A percentile compares a stretch with the other conserved stretches of the same genome.
Conservation (phyloP, 306 rosid genomes). For the Dalbergia cochinchinensis region DNA sequence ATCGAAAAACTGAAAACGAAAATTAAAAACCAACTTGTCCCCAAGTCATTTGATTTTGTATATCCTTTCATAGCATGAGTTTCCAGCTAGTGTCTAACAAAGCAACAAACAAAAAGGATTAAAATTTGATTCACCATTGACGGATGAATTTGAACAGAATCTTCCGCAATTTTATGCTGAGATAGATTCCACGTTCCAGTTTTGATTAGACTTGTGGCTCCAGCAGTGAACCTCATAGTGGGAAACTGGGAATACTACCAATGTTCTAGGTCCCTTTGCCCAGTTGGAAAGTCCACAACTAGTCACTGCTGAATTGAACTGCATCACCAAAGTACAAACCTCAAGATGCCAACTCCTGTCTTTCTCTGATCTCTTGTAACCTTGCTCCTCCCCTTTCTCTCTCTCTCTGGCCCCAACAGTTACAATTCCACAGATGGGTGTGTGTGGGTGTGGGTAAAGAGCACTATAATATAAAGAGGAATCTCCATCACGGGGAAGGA, state of each 20-base stretch:
- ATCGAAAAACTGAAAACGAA: too few relatives aligned
- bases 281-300: slow-evolving; percentile 32
- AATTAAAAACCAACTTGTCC: too few relatives aligned
- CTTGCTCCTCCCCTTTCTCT: slow-evolving; percentile 20
- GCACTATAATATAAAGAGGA: slow-evolving; percentile 14
- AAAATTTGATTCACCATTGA: slow-evolving; percentile 19
- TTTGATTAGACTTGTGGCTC: neutral
- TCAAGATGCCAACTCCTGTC: slow-evolving; percentile 44
- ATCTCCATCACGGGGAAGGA: slow-evolving; percentile 27
- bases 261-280: slow-evolving; percentile 27
- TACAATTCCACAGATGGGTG: slow-evolving; percentile 5
- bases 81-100: slow-evolving; percentile 11
- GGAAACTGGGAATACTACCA: slow-evolving; percentile 4
- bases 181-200: slow-evolving; percentile 2
- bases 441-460: slow-evolving; percentile 6
- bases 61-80: neutral
- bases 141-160: neutral
- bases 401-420: neutral
- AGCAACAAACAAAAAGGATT: neutral
- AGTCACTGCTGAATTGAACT: neutral
- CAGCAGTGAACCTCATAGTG: neutral
- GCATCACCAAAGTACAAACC: slow-evolving; percentile 25
- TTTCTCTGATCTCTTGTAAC: neutral
- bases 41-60: too few relatives aligned
- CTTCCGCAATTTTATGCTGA: neutral